Conservation (phyloP, 257 asterid species). For the Solanum pinnatisectum region DNA sequence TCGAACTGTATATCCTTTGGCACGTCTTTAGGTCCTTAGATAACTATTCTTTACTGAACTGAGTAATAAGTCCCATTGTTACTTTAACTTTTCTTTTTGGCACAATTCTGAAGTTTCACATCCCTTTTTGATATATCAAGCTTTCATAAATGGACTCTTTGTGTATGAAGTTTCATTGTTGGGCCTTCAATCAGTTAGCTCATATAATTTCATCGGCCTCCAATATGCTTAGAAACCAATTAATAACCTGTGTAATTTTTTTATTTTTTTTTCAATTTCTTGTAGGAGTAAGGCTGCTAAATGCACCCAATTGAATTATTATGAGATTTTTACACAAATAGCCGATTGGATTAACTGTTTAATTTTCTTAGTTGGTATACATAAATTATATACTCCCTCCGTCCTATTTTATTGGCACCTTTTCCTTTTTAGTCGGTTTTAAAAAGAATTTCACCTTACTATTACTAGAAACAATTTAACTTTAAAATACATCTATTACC, state of each 20-base stretch:
- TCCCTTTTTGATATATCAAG: background rate
- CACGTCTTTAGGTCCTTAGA: background rate
- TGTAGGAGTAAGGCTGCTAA: background rate
- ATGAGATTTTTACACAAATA: background rate
- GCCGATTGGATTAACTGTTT: background rate
- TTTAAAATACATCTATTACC: too few relatives aligned
- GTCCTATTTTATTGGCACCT: too few relatives aligned
- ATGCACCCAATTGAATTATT: background rate
- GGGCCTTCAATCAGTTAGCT: background rate
- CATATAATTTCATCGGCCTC: background rate
- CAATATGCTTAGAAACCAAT: background rate
- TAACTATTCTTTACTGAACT: background rate
- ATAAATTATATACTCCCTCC: too few relatives aligned
- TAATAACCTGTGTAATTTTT: background rate
- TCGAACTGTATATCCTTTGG: background rate
- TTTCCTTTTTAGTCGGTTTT: too few relatives aligned
- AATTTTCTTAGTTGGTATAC: background rate
- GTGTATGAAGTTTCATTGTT: background rate
- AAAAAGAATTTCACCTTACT: too few relatives aligned
- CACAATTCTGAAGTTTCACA: background rate
- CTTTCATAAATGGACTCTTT: background rate
- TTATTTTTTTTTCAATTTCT: background rate
- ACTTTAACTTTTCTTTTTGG: background rate
- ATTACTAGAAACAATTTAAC: too few relatives aligned
- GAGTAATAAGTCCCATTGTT: background rate